Percentiles rank a stretch among this genome's conserved stretches.
phyloP scores from a whole-genome alignment of 768 basidiomycete genomes.

The Pleurotus giganteus region DNA sequence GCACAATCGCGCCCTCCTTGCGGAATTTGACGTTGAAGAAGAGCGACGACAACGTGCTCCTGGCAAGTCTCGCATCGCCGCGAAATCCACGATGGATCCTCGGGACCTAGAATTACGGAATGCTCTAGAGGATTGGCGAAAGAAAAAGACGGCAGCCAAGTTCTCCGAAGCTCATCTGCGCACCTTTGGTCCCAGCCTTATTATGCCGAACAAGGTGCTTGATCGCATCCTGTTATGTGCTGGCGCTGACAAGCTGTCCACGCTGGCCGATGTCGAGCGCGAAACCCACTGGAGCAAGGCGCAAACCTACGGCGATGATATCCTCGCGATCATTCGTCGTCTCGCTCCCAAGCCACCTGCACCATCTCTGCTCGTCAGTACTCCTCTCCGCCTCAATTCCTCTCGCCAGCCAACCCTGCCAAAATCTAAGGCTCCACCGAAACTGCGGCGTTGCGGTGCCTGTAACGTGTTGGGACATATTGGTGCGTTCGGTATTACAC shows the following conservation, averaged over 20 bases:
- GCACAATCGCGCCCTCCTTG: neutral
- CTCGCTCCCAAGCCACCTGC: neutral
- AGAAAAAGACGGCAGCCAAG: neutral
- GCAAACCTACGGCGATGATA: constrained; percentile 5
- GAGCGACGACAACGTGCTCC: neutral
- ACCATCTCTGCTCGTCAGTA: neutral
- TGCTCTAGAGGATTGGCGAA: constrained; percentile 17
- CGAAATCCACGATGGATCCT: neutral
- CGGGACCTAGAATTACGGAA: constrained; percentile 6
- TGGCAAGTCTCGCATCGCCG: neutral
- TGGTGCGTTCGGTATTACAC: no score
- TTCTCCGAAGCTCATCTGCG: constrained; percentile 2
- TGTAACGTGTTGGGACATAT: no score
- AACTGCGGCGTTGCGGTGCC: no score
- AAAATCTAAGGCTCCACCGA: neutral
- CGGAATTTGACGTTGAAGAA: neutral
- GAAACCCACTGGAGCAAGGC: constrained; percentile 22
- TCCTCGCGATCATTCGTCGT: neutral
- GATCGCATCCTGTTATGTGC: constrained; percentile 26
- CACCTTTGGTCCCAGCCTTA: constrained; percentile 16
- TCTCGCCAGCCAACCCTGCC: neutral
- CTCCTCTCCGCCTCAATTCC: neutral
- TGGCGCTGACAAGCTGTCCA: constrained; percentile 17
- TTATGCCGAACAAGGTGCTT: constrained; percentile 19
- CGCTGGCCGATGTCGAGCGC: constrained; percentile 9